Conservation (phyloP, 2,329 filamentous ascomycete genomes). For the Ramularia collo-cygni region DNA sequence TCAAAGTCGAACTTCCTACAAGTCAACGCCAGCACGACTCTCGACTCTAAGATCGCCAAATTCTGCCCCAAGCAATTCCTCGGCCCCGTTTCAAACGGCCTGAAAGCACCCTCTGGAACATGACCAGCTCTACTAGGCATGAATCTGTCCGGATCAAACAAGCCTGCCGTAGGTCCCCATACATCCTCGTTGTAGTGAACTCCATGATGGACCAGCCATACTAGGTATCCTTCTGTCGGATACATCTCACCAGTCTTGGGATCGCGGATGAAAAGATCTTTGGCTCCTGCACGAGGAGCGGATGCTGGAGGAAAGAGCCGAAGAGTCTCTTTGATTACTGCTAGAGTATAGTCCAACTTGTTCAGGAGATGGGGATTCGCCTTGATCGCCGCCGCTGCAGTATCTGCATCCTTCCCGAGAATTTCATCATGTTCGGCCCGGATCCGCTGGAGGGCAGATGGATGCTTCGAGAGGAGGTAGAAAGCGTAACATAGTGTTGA, state of each 20-base stretch:
- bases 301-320: constrained; percentile 45
- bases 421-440: constrained; percentile 45
- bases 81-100: constrained; percentile 48
- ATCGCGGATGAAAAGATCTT: constrained; percentile 33
- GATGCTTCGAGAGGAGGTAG: constrained; percentile 32
- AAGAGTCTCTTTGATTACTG: constrained; percentile 48
- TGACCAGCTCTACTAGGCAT: constrained; percentile 23
- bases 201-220: constrained; percentile 34
- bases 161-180: constrained; percentile 34
- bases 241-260: constrained; percentile 35
- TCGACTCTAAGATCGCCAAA: constrained; percentile 46
- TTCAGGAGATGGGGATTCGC: constrained; percentile 43
- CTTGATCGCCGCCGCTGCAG: constrained; percentile 29
- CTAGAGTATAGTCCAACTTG: constrained; percentile 45
- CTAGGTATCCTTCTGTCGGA: constrained; percentile 37
- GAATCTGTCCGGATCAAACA: constrained; percentile 47
- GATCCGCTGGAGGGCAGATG: constrained; percentile 28
- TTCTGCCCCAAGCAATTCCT: constrained; percentile 51
- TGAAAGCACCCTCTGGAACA: constrained; percentile 41
- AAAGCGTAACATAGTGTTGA: constrained; percentile 29
- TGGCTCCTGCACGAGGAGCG: constrained; percentile 32
- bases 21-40: constrained; percentile 43
- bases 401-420: constrained; percentile 31
- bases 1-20: constrained; percentile 45
- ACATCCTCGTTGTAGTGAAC: constrained; percentile 30